These are phyloP conservation scores for Fusarium foetens DNA, from an alignment of 2,329 filamentous ascomycete species.

Conservation along the genomic window DNA sequence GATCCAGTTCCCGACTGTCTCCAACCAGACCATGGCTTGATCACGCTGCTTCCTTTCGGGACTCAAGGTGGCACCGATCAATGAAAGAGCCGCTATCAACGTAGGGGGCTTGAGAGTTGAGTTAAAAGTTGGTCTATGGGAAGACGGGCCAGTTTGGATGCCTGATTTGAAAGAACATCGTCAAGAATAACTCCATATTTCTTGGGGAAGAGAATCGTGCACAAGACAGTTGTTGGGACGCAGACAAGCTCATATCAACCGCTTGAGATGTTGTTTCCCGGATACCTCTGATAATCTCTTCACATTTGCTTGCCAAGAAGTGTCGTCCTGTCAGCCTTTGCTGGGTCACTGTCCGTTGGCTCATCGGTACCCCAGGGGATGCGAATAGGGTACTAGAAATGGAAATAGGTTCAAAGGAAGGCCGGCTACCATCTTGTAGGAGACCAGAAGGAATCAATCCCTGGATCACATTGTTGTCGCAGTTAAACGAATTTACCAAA, in stretches of 20 bases:
- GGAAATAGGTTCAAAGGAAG: fast-evolving
- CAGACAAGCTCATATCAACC: not conserved
- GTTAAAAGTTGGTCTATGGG: slow-evolving; percentile 17
- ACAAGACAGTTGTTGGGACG: not conserved
- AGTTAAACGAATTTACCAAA: slow-evolving; percentile 14
- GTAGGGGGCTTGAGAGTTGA: not conserved
- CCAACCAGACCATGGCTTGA: slow-evolving; percentile 8
- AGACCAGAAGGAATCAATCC: not conserved
- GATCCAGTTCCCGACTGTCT: slow-evolving; percentile 16
- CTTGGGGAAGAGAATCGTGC: slow-evolving; percentile 17
- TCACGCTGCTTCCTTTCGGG: not conserved
- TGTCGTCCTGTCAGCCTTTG: not conserved
- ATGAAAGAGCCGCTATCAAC: slow-evolving; percentile 9
- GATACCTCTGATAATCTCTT: not conserved
- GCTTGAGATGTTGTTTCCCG: not conserved
- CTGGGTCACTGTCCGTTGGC: not conserved
- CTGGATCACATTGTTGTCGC: not conserved
- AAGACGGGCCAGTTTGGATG: slow-evolving; percentile 30
- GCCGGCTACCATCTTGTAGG: not conserved
- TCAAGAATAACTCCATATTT: slow-evolving; percentile 18
- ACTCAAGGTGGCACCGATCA: slow-evolving; percentile 17
- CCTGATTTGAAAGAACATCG: slow-evolving; percentile 20
- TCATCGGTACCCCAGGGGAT: not conserved
- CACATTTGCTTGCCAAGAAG: not conserved
- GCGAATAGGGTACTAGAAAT: not conserved